A percentile compares a stretch with the other conserved stretches of the same genome.
These are phyloP conservation scores for Solanum tarapatanum DNA, from an alignment of 257 asterid genomes.

Conservation along the genomic window DNA sequence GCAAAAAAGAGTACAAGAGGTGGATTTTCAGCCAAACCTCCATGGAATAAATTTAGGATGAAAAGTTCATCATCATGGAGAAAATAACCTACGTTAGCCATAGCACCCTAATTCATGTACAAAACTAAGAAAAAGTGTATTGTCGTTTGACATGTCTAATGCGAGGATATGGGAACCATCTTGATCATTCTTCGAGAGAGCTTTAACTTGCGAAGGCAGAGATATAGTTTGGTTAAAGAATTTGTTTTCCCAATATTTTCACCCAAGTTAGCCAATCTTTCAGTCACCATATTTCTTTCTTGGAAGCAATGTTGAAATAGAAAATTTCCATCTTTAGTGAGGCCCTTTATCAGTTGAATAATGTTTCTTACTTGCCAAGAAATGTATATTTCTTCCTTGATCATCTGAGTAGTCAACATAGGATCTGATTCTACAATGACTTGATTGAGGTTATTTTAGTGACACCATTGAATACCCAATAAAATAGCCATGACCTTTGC, in stretches of 20 bases:
- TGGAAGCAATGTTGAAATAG: neutral
- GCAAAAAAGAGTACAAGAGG: neutral
- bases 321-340: neutral
- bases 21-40: neutral
- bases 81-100: neutral
- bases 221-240: neutral
- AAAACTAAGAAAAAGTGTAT: too few relatives aligned
- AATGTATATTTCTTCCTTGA: neutral
- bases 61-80: neutral
- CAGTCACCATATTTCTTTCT: neutral
- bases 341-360: neutral
- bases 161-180: neutral
- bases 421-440: neutral
- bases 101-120: neutral
- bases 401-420: neutral
- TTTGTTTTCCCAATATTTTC: neutral
- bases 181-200: neutral
- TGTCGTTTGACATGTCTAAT: neutral
- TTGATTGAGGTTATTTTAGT: neutral
- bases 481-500: neutral
- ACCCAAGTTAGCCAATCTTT: too few relatives aligned
- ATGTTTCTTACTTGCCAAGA: neutral
- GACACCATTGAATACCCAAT: neutral
- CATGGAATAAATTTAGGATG: neutral
- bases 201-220: neutral